Evolutionary conservation across 208 protist species (phyloP).

Genomic region (Entamoeba invadens): DNA sequence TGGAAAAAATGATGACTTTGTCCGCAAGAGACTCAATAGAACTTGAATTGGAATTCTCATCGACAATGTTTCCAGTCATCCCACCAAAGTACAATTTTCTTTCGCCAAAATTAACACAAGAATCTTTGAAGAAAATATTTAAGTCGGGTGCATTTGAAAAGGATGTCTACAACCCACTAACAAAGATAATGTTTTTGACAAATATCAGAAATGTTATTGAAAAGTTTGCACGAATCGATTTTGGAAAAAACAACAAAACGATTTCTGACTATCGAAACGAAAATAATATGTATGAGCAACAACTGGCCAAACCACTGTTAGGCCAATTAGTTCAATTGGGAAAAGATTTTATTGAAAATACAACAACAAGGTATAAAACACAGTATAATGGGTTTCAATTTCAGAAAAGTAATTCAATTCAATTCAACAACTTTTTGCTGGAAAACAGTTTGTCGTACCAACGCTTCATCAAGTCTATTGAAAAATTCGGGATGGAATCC

Average conservation of each 20-base stretch:
- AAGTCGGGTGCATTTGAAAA: not conserved
- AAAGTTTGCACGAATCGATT: not conserved
- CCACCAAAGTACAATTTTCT: not conserved
- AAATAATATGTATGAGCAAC: not conserved
- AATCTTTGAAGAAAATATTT: not conserved
- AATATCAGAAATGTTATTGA: not conserved
- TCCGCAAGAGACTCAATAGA: not conserved
- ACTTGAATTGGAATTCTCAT: not conserved
- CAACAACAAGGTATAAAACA: too few relatives aligned
- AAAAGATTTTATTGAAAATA: not conserved
- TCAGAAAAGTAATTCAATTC: not conserved
- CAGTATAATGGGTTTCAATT: not conserved
- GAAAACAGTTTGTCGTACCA: not conserved
- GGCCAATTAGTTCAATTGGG: not conserved
- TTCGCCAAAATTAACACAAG: not conserved
- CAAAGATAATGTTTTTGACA: not conserved
- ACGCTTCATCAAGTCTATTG: not conserved
- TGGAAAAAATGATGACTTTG: not conserved
- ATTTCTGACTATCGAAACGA: not conserved
- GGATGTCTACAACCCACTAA: not conserved
- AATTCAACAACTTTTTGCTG: not conserved
- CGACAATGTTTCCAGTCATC: not conserved
- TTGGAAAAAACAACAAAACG: not conserved
- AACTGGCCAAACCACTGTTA: not conserved
- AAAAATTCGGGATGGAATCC: not conserved